A percentile compares a stretch with the other conserved stretches of the same genome.
These are phyloP conservation scores for Hevea brasiliensis DNA, from an alignment of 345 rosid genomes.

Conservation along the genomic window DNA sequence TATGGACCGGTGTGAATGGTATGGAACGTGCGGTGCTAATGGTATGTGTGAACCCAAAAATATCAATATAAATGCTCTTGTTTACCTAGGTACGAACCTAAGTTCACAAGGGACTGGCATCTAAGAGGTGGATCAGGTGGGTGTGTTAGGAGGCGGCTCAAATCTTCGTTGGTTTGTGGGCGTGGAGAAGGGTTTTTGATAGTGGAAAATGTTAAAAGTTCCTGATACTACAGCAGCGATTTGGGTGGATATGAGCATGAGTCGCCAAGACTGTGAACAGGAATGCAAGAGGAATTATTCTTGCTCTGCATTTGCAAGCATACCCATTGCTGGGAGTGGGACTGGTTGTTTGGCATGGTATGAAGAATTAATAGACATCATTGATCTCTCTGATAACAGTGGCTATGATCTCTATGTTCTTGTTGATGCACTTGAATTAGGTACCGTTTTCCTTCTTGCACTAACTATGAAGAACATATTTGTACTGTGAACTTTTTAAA, in stretches of 20 bases:
- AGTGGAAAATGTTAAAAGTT: conserved; percentile 5
- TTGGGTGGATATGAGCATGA: conserved; percentile 5
- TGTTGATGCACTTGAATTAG: conserved; percentile 20
- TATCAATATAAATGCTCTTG: conserved; percentile 16
- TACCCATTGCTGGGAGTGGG: not conserved
- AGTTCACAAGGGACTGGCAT: not conserved
- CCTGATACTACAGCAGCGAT: conserved; percentile 13
- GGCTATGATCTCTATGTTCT: conserved; percentile 13
- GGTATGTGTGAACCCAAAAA: not conserved
- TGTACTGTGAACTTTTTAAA: too few species aligned
- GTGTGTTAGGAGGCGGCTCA: conserved; percentile 10
- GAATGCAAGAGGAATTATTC: conserved; percentile 15
- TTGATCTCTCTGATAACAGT: not conserved
- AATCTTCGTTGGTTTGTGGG: conserved; percentile 1
- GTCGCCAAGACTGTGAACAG: not conserved
- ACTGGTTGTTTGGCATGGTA: conserved; percentile 22
- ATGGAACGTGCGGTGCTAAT: conserved; percentile 17
- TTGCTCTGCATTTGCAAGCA: conserved; percentile 15
- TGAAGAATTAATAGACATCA: conserved; percentile 22
- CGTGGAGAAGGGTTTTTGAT: conserved; percentile 14
- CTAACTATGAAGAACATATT: too few species aligned
- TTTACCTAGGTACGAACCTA: conserved; percentile 20
- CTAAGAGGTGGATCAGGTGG: conserved; percentile 13
- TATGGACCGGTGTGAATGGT: not conserved
- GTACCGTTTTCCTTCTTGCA: not conserved